Evolutionary conservation across 441 rosid genomes (phyloP), one percentile per base, ranked within the genome.

Genomic region (Viola pubescens): DNA sequence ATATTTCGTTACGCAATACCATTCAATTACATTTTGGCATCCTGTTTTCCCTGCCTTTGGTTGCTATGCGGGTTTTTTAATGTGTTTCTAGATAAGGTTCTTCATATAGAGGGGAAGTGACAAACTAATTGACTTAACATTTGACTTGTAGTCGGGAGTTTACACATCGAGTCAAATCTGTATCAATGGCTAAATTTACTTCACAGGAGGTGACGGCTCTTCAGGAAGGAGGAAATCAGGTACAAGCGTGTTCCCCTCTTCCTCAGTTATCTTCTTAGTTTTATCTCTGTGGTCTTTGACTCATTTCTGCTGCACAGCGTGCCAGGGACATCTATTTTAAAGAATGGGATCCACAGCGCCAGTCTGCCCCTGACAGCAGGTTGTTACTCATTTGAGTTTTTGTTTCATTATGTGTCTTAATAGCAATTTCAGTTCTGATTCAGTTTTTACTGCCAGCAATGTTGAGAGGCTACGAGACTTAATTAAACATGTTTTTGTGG

Each of bases 201-300:
- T 73, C 94, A 56, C 95, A 88, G 70, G 99, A 94, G 80, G 99
- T 88, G 58, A 52, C 55, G 64, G 73, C 94, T 62, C 87, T 94
- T 63, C 85, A 86, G 73, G 91, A 73, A 79, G 96, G 95, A 52
- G 97, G 97, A 70, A 94, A 94, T 72, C 77, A 94, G 96, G 98
- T 92, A 74, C 39, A 54, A 10, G 54, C 12, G 42, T 38, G 13
- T 65, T 52, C 49, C 11, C 34, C 46, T 14, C 14, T 6, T 51
- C 26, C 58, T 56, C 37, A 54, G 52, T 37, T 63, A 47, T 58
- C 16, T 12, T 8, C 63, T 50, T 58, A 37, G 37, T 59, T 37
- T 63, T 53, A 53, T 40, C 66, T 52, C 34, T 26, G 34, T 58
- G 16, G 14, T 48, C 63, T 43, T 4, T 62, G 56, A 49, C 50